Evolutionary conservation across 768 basidiomycete species (phyloP).

Genomic region (Kwoniella sp.): DNA sequence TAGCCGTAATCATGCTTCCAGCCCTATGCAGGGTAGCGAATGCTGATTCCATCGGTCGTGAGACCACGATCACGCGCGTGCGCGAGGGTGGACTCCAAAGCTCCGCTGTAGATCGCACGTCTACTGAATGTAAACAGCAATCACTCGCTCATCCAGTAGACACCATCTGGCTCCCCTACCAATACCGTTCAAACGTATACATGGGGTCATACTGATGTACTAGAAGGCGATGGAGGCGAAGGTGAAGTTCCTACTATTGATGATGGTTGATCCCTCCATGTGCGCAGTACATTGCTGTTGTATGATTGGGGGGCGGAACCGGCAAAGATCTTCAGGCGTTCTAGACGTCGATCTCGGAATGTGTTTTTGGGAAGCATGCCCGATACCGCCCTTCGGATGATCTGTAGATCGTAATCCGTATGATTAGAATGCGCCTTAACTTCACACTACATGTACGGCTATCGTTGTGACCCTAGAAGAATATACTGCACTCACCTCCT

Average conservation of each 20-base stretch:
- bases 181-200: no score
- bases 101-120: no score
- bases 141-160: no score
- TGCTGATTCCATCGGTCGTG: no score
- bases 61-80: no score
- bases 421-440: no score
- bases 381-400: conserved; percentile 91
- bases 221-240: background rate
- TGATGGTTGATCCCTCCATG: conserved; percentile 35
- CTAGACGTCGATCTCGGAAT: conserved; percentile 81
- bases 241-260: background rate
- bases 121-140: background rate
- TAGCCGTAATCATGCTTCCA: no score
- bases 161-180: no score
- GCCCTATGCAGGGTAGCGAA: no score
- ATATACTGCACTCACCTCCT: conserved; percentile 73
- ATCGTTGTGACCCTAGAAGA: no score
- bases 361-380: conserved; percentile 99
- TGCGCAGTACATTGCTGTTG: conserved; percentile 31
- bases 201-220: background rate
- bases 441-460: no score
- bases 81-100: no score
- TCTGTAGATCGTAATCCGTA: conserved; percentile 60
- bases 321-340: conserved; percentile 84
- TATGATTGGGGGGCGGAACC: conserved; percentile 52